These are phyloP conservation scores for Tylopilus sp. DNA, from an alignment of 768 basidiomycete genomes.

Conservation along the genomic window DNA sequence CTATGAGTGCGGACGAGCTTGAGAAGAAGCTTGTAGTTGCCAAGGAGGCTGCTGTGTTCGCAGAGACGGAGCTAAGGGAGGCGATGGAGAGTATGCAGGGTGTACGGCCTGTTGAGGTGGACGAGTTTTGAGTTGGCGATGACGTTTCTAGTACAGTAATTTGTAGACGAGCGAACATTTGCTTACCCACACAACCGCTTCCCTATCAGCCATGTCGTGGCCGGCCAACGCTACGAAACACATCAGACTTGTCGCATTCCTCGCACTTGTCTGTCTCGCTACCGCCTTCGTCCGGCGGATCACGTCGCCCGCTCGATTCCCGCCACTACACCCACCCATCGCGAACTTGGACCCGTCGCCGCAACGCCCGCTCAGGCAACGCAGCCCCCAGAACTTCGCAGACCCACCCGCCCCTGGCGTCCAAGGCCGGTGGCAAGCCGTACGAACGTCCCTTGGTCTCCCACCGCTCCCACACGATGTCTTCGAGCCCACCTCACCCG, in stretches of 20 bases:
- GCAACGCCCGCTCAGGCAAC: background rate
- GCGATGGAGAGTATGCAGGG: slow-evolving; percentile 66
- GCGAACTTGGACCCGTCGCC: background rate
- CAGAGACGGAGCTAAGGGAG: slow-evolving; percentile 72
- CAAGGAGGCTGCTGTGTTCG: slow-evolving; percentile 66
- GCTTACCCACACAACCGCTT: background rate
- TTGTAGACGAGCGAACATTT: too few species aligned
- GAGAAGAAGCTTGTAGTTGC: slow-evolving; percentile 71
- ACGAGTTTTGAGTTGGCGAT: slow-evolving; percentile 27
- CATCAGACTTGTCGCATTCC: slow-evolving; percentile 15
- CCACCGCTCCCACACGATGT: slow-evolving; percentile 18
- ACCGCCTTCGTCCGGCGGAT: slow-evolving; percentile 18
- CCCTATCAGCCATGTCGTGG: slow-evolving; percentile 21
- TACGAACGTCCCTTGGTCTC: slow-evolving; percentile 31
- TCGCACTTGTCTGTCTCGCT: slow-evolving; percentile 24
- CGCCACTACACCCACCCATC: background rate
- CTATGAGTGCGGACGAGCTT: slow-evolving; percentile 69
- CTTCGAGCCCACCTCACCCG: background rate
- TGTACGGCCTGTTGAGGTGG: slow-evolving; percentile 45
- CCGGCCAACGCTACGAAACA: slow-evolving; percentile 13
- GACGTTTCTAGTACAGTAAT: too few species aligned
- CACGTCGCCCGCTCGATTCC: background rate
- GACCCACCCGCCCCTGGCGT: slow-evolving; percentile 4
- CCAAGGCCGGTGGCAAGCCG: slow-evolving; percentile 32
- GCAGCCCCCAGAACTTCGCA: background rate